Evolutionary conservation across 1,139 yeast genomes (phyloP), one percentile per base, ranked within the genome.

Genomic region (Geotrichum phurueaensis): DNA sequence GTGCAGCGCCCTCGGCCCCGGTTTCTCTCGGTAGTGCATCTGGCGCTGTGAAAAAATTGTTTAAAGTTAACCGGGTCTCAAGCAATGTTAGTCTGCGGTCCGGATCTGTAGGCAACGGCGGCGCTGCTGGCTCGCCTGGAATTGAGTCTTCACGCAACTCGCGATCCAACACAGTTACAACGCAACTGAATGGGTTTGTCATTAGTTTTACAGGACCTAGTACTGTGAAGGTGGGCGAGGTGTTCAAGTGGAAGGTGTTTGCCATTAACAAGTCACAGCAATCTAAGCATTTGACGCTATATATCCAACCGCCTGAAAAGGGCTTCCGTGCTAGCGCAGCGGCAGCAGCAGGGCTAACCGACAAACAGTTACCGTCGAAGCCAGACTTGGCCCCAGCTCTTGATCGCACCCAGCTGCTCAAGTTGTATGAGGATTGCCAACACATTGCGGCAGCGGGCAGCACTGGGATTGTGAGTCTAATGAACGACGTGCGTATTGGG

Each of bases 141-240:
- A 51, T 54, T 9, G 56, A 48, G 9, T 33, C 49, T 12, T 39
- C 25, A 13, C 51, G 56, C 45, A 55, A 57, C 12, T 53, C 54
- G 20, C 52, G 55, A 27, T 39, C 60, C 15, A 58, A 54, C 27
- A 58, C 59, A 10, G 7, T 57, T 1, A 56, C 62, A 5, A 54
- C 62, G 9, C 60, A 52, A 25, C 56, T 60, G 5, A 56, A 57
- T 3, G 87, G 90, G 0, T 72, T 88, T 20, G 78, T 78, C 27
- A 76, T 89, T 29, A 81, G 87, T 9, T 85, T 88, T 63, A 76
- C 80, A 3, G 96, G 96, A 0, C 82, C 83, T 15, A 80, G 87
- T 18, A 76, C 80, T 51, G 83, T 86, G 6, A 77, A 79, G 64
- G 72, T 86, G 15, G 95, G 95, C 1, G 81, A 84, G 59, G 77